A percentile compares a stretch with the other conserved stretches of the same genome.
Evolutionary conservation across 192 early-diverging fungal species (phyloP).

Genomic region (Lobosporangium transversale): DNA sequence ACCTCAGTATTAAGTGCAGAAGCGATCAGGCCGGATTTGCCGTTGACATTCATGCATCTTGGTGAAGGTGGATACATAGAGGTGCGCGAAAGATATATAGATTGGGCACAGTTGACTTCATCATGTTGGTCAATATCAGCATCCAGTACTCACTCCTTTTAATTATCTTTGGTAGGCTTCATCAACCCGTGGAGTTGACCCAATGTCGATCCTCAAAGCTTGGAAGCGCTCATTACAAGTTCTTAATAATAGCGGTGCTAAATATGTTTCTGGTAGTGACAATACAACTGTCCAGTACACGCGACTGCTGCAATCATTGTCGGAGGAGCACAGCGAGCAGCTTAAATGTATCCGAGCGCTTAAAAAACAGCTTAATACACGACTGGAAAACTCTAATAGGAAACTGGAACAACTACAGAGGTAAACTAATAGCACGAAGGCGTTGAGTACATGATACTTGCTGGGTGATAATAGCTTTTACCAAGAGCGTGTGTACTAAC

Average conservation of each 20-base stretch:
- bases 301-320: background rate
- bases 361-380: slow-evolving; percentile 2
- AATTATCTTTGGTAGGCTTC: no score
- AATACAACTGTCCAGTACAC: background rate
- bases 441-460: no score
- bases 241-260: background rate
- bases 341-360: slow-evolving; percentile 7
- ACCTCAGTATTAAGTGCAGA: background rate
- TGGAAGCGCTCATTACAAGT: slow-evolving; percentile 26
- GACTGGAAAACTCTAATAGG: slow-evolving; percentile 12
- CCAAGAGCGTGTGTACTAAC: no score
- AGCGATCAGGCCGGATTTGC: background rate
- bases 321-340: background rate
- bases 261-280: background rate
- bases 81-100: no score
- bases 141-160: no score
- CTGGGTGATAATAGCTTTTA: no score
- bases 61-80: background rate
- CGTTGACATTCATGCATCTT: background rate
- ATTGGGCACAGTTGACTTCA: no score
- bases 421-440: no score
- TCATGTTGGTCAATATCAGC: no score
- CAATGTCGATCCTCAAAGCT: background rate
- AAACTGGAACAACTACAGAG: slow-evolving; percentile 22
- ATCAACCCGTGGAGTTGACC: no score